Evolutionary conservation across 371 early-diverging fungal genomes (phyloP), one percentile per base, ranked within the genome.

Genomic region (Mortierella sp.): DNA sequence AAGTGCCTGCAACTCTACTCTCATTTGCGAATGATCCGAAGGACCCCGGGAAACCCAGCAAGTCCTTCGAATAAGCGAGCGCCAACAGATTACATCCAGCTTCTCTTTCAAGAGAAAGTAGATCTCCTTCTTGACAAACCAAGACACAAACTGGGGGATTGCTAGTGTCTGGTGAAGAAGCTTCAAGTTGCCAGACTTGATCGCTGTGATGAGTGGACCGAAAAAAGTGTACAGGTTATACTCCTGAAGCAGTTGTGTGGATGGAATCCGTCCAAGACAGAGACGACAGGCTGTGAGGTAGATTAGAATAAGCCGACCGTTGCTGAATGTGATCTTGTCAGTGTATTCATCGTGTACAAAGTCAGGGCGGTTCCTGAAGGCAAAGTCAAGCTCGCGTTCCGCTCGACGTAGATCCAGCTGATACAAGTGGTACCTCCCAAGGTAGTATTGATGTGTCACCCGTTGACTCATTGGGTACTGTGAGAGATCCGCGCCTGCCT

Each of bases 391-490:
- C 54, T 80, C 59, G 1, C 67, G 64, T 16, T 85, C 80, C 1
- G 88, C 85, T 71, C 78, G 65, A 1, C 64, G 48, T 6, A 69
- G 56, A 34, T 68, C 56, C 34, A 57, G 77, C 17, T 85, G 78
- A 47, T 81, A 85, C 13, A 85, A 79, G 2, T 76, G 50, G 57
- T 85, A 86, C 21, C 88, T 79, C 2, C 88, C 88, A 9, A 84
- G 62, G 56, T 88, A 88, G 51, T 85, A 88, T 7, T 79, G 81
- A 47, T 86, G 82, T 0, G 86, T 83, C 6, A 88, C 86, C 66
- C 85, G 88, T 40, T 88, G 81, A 14, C 81, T 72, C 59, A 84
- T 83, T 0, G 85, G 86, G 51, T 72, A 88, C 2, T 79, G 46
- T 0, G 60, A 51, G 0, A 88, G 31, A 2, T 80, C 59, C 1